Conservation (phyloP, 2,329 filamentous ascomycete species). For the Fusarium abutilonis region DNA sequence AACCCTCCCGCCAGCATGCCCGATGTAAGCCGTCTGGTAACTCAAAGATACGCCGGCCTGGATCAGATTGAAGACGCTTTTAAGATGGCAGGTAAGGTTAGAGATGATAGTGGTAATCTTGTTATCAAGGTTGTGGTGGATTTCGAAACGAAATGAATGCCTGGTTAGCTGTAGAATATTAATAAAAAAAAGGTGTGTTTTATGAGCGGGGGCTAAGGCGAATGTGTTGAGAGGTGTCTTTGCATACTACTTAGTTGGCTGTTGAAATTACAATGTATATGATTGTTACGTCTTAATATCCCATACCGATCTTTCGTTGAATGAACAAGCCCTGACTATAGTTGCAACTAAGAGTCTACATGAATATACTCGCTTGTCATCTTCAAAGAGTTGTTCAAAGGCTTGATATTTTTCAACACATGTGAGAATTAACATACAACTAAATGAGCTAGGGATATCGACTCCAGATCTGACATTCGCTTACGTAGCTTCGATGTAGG, state of each 20-base stretch:
- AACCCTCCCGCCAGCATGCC: slow-evolving; percentile 64
- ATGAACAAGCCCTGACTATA: no score
- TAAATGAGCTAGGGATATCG: no score
- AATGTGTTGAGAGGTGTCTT: slow-evolving; percentile 16
- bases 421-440: no score
- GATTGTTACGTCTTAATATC: neutral
- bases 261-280: slow-evolving; percentile 12
- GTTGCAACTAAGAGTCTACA: no score
- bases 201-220: slow-evolving; percentile 24
- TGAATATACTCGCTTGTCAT: no score
- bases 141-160: slow-evolving; percentile 45
- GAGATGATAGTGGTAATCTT: slow-evolving; percentile 74
- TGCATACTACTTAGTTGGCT: neutral
- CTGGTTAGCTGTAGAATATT: slow-evolving; percentile 28
- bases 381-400: no score
- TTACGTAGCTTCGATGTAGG: neutral
- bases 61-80: slow-evolving; percentile 73
- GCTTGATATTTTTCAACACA: neutral
- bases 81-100: slow-evolving; percentile 75
- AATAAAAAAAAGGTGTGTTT: slow-evolving; percentile 2
- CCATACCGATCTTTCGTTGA: no score
- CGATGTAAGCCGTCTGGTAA: slow-evolving; percentile 73
- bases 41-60: slow-evolving; percentile 74
- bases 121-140: slow-evolving; percentile 79
- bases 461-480: neutral